Evolutionary conservation across 1,284 basidiomycete genomes (phyloP).

Genomic region (Leccinum subspadiceum): DNA sequence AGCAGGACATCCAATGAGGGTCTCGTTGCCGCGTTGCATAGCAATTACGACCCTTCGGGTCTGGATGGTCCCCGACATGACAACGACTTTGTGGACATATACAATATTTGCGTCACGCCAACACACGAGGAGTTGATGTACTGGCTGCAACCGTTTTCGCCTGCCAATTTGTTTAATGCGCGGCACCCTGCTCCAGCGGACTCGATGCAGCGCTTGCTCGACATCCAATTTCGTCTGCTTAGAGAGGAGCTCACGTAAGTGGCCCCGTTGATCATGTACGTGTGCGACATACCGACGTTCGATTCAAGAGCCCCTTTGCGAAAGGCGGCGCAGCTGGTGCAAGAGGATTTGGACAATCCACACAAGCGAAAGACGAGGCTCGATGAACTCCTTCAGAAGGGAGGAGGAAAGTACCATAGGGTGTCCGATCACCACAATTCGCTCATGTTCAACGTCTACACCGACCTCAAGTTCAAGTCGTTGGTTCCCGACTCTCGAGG

Average conservation of each 20-base stretch:
- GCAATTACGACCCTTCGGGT: no score
- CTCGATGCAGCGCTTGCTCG: slow-evolving; percentile 61
- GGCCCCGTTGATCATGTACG: background rate
- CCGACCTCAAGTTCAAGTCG: slow-evolving; percentile 42
- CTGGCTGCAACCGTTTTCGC: slow-evolving; percentile 49
- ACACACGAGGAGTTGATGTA: slow-evolving; percentile 60
- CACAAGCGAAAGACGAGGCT: slow-evolving; percentile 31
- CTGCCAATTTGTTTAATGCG: slow-evolving; percentile 53
- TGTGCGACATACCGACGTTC: background rate
- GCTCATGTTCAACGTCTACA: slow-evolving; percentile 58
- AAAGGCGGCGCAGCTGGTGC: slow-evolving; percentile 44
- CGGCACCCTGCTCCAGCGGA: slow-evolving; percentile 56
- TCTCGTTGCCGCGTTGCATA: no score
- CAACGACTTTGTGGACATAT: slow-evolving; percentile 60
- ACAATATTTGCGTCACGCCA: slow-evolving; percentile 58
- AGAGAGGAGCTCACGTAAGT: slow-evolving; percentile 66
- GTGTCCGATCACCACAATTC: slow-evolving; percentile 39
- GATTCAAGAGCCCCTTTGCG: slow-evolving; percentile 48
- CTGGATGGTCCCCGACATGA: slow-evolving; percentile 57
- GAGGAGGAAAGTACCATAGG: slow-evolving; percentile 48
- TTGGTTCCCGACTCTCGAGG: slow-evolving; percentile 48
- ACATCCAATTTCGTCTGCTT: slow-evolving; percentile 69
- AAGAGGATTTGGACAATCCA: slow-evolving; percentile 39
- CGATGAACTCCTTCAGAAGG: slow-evolving; percentile 36
- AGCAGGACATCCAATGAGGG: no score